Conservation (phyloP, 371 early-diverging fungal species). For the Fennellomyces sp. region DNA sequence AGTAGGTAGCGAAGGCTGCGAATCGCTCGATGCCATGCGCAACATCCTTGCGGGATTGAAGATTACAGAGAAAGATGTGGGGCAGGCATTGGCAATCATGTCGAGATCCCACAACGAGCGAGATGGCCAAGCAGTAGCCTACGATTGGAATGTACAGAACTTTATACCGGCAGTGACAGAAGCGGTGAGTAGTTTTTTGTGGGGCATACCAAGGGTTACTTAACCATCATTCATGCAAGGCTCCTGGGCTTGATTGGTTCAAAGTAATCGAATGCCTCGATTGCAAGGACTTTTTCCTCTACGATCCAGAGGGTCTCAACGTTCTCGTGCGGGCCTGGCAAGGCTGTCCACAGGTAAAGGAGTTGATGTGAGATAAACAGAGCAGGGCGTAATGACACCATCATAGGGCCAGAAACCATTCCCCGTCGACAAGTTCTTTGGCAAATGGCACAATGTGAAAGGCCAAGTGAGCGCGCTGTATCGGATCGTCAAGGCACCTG, state of each 20-base stretch:
- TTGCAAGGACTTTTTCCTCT: conserved; percentile 69
- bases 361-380: no score
- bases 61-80: conserved; percentile 64
- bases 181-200: conserved; percentile 40
- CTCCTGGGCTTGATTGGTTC: conserved; percentile 67
- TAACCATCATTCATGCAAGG: conserved; percentile 20
- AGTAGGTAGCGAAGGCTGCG: conserved; percentile 61
- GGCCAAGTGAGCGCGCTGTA: conserved; percentile 77
- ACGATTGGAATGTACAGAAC: conserved; percentile 71
- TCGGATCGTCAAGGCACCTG: conserved; percentile 64
- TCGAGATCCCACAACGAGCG: conserved; percentile 58
- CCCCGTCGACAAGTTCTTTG: conserved; percentile 77
- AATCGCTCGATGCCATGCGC: conserved; percentile 43
- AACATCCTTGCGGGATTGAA: conserved; percentile 38
- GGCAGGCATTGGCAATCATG: conserved; percentile 73
- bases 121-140: conserved; percentile 40
- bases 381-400: no score
- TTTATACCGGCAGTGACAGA: conserved; percentile 61
- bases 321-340: conserved; percentile 70
- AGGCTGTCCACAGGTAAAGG: conserved; percentile 57
- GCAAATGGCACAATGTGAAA: conserved; percentile 73
- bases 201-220: neutral
- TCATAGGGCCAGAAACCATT: conserved; percentile 43
- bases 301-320: conserved; percentile 66
- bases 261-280: conserved; percentile 69